Conservation (phyloP, 805 yeast species). For the Candida odintsovae region DNA sequence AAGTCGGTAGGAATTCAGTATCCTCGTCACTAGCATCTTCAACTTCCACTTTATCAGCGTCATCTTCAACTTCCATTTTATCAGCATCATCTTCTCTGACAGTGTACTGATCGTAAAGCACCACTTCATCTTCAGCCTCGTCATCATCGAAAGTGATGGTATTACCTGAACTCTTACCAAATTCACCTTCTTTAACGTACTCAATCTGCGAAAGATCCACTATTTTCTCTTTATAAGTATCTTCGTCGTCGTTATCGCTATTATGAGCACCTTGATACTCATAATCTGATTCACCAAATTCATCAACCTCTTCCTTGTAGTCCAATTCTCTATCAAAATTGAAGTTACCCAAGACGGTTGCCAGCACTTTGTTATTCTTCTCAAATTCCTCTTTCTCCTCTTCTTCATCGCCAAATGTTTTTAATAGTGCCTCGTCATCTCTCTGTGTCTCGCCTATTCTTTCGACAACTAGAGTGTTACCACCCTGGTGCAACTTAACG, state of each 20-base stretch:
- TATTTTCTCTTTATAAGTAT: not conserved
- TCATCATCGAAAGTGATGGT: slow-evolving; percentile 13
- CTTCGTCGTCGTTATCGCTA: slow-evolving; percentile 30
- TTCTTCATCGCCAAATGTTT: slow-evolving; percentile 29
- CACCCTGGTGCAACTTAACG: slow-evolving; percentile 14
- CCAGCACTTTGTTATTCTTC: slow-evolving; percentile 41
- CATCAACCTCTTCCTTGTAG: slow-evolving; percentile 34
- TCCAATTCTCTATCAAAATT: slow-evolving; percentile 50
- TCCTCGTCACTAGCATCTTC: slow-evolving; percentile 26
- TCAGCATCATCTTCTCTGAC: slow-evolving; percentile 17
- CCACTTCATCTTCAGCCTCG: slow-evolving; percentile 17
- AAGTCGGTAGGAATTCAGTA: slow-evolving; percentile 44
- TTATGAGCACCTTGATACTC: slow-evolving; percentile 37
- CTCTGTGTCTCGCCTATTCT: slow-evolving; percentile 8
- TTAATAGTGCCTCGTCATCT: slow-evolving; percentile 13
- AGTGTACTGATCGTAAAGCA: not conserved
- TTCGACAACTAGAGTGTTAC: slow-evolving; percentile 10
- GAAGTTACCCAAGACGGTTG: slow-evolving; percentile 39
- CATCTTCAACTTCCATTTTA: slow-evolving; percentile 21
- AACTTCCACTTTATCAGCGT: too few species aligned
- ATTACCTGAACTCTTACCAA: slow-evolving; percentile 8
- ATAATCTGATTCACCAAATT: slow-evolving; percentile 35
- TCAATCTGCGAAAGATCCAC: slow-evolving; percentile 17
- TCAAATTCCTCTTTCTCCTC: slow-evolving; percentile 34
- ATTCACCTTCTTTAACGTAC: slow-evolving; percentile 25